Percentiles rank a stretch among this genome's conserved stretches.
Evolutionary conservation across 2,329 filamentous ascomycete species (phyloP).

Genomic region (Alternaria postmessia): DNA sequence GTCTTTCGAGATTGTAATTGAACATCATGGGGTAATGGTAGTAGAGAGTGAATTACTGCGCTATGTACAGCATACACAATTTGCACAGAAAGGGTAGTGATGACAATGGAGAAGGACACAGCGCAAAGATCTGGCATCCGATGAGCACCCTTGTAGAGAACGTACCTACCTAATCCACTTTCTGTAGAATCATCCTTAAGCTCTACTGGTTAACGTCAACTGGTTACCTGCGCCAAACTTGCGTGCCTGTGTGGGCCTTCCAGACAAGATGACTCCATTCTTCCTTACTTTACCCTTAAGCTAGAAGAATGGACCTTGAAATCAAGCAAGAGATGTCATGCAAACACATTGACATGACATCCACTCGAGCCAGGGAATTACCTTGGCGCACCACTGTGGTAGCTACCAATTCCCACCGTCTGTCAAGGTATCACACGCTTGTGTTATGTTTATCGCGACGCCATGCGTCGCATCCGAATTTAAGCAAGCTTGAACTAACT

Average conservation of each 20-base stretch:
- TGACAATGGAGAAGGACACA: too few relatives aligned
- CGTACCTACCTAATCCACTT: neutral
- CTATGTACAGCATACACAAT: too few relatives aligned
- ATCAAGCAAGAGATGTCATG: neutral
- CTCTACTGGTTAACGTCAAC: neutral
- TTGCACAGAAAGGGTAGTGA: too few relatives aligned
- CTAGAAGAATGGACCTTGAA: neutral
- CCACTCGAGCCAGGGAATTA: neutral
- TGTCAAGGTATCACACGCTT: neutral
- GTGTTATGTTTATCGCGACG: neutral
- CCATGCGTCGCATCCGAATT: neutral
- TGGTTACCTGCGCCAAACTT: neutral
- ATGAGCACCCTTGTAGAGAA: neutral
- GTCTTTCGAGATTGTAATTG: neutral
- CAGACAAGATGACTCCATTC: neutral
- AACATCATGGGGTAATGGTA: too few relatives aligned
- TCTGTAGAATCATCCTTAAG: neutral
- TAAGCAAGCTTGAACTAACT: neutral
- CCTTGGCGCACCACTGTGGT: neutral
- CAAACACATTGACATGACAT: neutral
- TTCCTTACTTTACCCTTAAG: neutral
- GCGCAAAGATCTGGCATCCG: neutral
- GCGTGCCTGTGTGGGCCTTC: neutral
- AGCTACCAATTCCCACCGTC: neutral
- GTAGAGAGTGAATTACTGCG: too few relatives aligned